Percentiles rank a stretch among this genome's conserved stretches.
Conservation (phyloP, 352 stramenopile species). For the Phytophthora colocasiae region DNA sequence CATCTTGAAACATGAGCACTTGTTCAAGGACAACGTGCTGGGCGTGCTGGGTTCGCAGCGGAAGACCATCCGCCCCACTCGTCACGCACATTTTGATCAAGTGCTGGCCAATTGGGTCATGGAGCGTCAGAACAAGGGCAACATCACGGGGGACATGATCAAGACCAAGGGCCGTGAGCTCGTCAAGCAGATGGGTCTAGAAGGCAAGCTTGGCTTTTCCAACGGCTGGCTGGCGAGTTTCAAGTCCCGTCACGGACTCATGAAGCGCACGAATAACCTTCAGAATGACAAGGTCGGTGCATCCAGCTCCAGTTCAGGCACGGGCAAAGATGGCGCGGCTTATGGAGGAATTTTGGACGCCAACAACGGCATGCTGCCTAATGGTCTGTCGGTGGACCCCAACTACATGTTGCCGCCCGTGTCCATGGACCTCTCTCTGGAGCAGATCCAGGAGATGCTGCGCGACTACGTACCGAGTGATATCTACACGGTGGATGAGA, state of each 20-base stretch:
- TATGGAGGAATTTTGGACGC: slow-evolving; percentile 56
- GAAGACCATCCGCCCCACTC: slow-evolving; percentile 87
- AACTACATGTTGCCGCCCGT: slow-evolving; percentile 84
- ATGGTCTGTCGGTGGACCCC: slow-evolving; percentile 56
- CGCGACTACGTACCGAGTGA: slow-evolving; percentile 84
- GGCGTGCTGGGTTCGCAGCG: slow-evolving; percentile 77
- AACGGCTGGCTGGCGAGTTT: slow-evolving; percentile 90
- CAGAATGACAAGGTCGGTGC: slow-evolving; percentile 41
- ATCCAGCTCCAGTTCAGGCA: neutral
- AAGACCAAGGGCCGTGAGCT: slow-evolving; percentile 86
- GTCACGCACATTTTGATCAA: slow-evolving; percentile 83
- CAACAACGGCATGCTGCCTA: slow-evolving; percentile 57
- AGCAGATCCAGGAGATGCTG: slow-evolving; percentile 88
- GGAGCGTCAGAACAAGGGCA: slow-evolving; percentile 89
- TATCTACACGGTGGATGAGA: slow-evolving; percentile 90
- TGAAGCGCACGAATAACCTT: slow-evolving; percentile 64
- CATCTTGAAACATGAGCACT: slow-evolving; percentile 89
- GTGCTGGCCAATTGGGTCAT: slow-evolving; percentile 91
- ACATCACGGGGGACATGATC: slow-evolving; percentile 91
- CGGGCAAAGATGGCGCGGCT: slow-evolving; percentile 31
- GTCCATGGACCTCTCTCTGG: slow-evolving; percentile 81
- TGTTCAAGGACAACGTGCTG: slow-evolving; percentile 88
- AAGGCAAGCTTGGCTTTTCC: slow-evolving; percentile 86
- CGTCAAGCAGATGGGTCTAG: slow-evolving; percentile 83
- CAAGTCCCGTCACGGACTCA: slow-evolving; percentile 83